A percentile compares a stretch with the other conserved stretches of the same genome.
Evolutionary conservation across 2,329 filamentous ascomycete genomes (phyloP).

Genomic region (Fusarium albosuccineum): DNA sequence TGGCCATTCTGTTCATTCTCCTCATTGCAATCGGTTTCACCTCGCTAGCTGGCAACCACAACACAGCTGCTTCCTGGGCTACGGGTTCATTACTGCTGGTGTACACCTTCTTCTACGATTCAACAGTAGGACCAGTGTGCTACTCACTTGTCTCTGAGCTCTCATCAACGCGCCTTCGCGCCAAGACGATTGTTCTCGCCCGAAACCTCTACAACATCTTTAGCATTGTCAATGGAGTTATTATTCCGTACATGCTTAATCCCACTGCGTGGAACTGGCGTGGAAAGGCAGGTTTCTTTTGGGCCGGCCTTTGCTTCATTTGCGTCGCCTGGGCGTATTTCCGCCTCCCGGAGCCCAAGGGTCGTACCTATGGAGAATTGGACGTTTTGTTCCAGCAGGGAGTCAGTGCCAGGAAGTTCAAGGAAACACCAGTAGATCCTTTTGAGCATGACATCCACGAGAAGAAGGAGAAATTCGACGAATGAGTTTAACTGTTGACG

Average conservation of each 20-base stretch:
- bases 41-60: not conserved
- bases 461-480: not conserved
- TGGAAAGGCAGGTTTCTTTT: constrained; percentile 42
- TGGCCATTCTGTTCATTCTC: constrained; percentile 60
- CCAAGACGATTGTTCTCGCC: constrained; percentile 49
- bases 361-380: constrained; percentile 42
- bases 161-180: constrained; percentile 50
- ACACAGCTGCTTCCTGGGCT: constrained; percentile 59
- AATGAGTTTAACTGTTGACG: not conserved
- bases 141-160: constrained; percentile 71
- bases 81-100: constrained; percentile 58
- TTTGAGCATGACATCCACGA: not conserved
- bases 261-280: constrained; percentile 39
- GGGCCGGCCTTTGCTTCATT: constrained; percentile 30
- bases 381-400: constrained; percentile 35
- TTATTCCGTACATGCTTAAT: constrained; percentile 43
- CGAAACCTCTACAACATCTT: constrained; percentile 46
- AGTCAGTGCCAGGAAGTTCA: constrained; percentile 35
- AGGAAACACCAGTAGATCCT: not conserved
- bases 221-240: constrained; percentile 34
- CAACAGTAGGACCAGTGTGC: constrained; percentile 69
- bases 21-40: constrained; percentile 57
- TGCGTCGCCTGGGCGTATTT: constrained; percentile 40
- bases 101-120: constrained; percentile 57
- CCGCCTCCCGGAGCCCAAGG: constrained; percentile 44